Percentiles rank a stretch among this genome's conserved stretches.
phyloP scores from a whole-genome alignment of 768 basidiomycete genomes.

The Leccinum rimulosum region DNA sequence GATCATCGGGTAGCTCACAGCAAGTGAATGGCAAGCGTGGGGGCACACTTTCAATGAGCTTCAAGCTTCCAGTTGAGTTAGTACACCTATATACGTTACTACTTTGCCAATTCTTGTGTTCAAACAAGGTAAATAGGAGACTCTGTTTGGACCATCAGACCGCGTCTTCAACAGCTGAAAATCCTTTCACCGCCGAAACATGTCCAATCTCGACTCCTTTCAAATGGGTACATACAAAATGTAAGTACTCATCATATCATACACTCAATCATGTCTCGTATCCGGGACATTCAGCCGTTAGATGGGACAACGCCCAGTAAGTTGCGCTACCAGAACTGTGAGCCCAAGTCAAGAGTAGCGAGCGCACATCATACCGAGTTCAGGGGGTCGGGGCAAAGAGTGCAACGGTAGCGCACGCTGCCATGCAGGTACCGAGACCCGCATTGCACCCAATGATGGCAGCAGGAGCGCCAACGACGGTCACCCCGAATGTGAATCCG shows the following conservation, averaged over 20 bases:
- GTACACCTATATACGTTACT: too few relatives aligned
- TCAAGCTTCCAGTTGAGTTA: too few relatives aligned
- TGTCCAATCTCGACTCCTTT: not conserved
- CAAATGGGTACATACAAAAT: not conserved
- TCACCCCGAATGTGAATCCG: constrained; percentile 23
- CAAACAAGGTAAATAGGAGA: too few relatives aligned
- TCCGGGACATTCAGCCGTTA: not conserved
- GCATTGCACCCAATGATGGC: constrained; percentile 23
- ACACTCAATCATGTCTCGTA: not conserved
- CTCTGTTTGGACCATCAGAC: too few relatives aligned
- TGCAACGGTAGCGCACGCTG: constrained; percentile 7
- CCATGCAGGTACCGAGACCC: constrained; percentile 14
- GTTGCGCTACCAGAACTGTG: not conserved
- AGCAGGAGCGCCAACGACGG: constrained; percentile 19
- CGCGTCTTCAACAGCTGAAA: too few relatives aligned
- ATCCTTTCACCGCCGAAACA: too few relatives aligned
- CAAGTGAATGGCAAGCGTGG: too few relatives aligned
- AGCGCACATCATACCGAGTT: not conserved
- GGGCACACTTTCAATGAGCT: too few relatives aligned
- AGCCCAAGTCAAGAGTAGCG: not conserved
- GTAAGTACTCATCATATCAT: not conserved
- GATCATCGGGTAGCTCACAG: too few relatives aligned
- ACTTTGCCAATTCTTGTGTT: too few relatives aligned
- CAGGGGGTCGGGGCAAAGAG: constrained; percentile 26
- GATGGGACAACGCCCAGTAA: not conserved